phyloP scores from a whole-genome alignment of 768 basidiomycete genomes.

The Collybia nuda region DNA sequence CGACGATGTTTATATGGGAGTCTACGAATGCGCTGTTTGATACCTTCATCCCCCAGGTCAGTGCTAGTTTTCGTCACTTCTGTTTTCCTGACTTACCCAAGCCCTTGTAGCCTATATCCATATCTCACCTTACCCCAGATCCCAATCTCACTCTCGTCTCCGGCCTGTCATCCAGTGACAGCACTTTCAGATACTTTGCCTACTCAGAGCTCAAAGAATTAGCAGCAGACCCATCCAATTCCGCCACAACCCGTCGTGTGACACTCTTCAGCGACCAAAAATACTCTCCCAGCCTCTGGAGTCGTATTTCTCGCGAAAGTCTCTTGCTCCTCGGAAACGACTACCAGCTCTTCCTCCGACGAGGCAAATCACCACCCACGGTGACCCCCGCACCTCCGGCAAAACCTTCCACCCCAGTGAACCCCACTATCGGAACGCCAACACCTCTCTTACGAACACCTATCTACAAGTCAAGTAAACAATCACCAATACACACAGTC shows the following conservation, averaged over 20 bases:
- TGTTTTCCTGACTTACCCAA: not conserved
- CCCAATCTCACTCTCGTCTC: conserved; percentile 59
- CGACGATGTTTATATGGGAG: conserved; percentile 64
- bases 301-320: conserved; percentile 52
- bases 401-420: conserved; percentile 8
- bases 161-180: conserved; percentile 56
- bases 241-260: conserved; percentile 43
- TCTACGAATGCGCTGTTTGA: conserved; percentile 61
- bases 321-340: conserved; percentile 65
- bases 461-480: conserved; percentile 41
- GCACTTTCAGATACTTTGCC: conserved; percentile 61
- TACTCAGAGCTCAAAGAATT: conserved; percentile 61
- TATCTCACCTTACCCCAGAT: conserved; percentile 46
- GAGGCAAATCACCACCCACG: conserved; percentile 45
- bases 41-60: conserved; percentile 54
- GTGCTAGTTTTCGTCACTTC: conserved; percentile 7
- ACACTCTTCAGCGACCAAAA: conserved; percentile 71
- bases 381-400: conserved; percentile 16
- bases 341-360: conserved; percentile 62
- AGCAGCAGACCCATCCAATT: conserved; percentile 40
- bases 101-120: conserved; percentile 43
- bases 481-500: conserved; percentile 55
- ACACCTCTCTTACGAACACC: conserved; percentile 39
- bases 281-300: conserved; percentile 64
- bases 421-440: conserved; percentile 34